Conservation (phyloP, 2,329 filamentous ascomycete species). For the Epichloe typhina region DNA sequence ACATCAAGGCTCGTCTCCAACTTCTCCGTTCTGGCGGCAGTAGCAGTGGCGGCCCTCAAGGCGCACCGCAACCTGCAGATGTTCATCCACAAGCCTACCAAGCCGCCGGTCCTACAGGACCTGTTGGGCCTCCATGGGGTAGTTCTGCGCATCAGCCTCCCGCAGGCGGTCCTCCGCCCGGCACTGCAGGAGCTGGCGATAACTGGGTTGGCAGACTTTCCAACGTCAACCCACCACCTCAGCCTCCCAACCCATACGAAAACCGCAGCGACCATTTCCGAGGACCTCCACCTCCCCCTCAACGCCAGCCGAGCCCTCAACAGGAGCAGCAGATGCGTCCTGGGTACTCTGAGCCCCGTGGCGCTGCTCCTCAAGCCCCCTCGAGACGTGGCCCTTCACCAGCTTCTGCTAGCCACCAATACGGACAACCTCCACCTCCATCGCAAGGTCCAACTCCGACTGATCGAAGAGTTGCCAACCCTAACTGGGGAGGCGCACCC, state of each 20-base stretch:
- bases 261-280: conserved; percentile 52
- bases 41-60: conserved; percentile 57
- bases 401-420: conserved; percentile 27
- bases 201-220: conserved; percentile 55
- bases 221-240: conserved; percentile 64
- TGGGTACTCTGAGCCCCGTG: conserved; percentile 41
- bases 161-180: conserved; percentile 46
- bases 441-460: conserved; percentile 34
- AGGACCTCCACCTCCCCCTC: conserved; percentile 51
- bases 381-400: conserved; percentile 37
- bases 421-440: conserved; percentile 28
- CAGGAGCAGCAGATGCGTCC: conserved; percentile 47
- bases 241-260: conserved; percentile 72
- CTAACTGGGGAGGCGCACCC: conserved; percentile 44
- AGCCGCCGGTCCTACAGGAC: conserved; percentile 62
- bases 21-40: conserved; percentile 71
- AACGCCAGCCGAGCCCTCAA: conserved; percentile 63
- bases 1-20: conserved; percentile 90
- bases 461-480: conserved; percentile 44
- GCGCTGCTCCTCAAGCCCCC: conserved; percentile 24
- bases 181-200: conserved; percentile 42
- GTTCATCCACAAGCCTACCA: conserved; percentile 94
- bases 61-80: conserved; percentile 82
- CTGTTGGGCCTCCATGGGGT: conserved; percentile 83
- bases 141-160: conserved; percentile 50